phyloP scores from a whole-genome alignment of 306 rosid species.

The Ziziphus jujuba region DNA sequence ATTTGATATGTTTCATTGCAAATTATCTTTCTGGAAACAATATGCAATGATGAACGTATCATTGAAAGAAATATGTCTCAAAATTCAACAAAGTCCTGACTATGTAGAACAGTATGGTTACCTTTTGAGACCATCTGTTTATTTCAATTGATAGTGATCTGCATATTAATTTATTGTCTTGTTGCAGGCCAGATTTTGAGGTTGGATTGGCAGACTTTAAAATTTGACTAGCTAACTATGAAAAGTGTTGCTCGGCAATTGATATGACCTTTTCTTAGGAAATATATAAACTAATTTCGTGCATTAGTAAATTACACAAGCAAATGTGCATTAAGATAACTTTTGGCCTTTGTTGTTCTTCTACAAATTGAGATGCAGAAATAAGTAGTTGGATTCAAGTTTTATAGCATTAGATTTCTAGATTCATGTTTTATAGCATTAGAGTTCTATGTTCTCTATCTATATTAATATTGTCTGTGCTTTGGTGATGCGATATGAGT shows the following conservation, averaged over 20 bases:
- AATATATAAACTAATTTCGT: neutral
- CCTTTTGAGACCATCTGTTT: constrained; percentile 28
- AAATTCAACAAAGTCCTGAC: constrained; percentile 99
- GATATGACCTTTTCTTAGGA: neutral
- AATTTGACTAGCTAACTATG: constrained; percentile 79
- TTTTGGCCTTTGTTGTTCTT: neutral
- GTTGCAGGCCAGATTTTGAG: constrained; percentile 90
- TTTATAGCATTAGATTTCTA: neutral
- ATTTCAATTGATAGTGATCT: constrained; percentile 17
- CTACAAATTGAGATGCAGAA: neutral
- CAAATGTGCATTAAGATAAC: neutral
- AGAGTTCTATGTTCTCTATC: neutral
- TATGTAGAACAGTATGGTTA: constrained; percentile 94
- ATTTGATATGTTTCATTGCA: neutral
- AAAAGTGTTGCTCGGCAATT: constrained; percentile 27
- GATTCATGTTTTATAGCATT: too few species aligned
- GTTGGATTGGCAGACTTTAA: constrained; percentile 88
- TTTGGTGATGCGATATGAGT: neutral
- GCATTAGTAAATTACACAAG: neutral
- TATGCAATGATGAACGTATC: constrained; percentile 88
- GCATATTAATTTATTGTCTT: constrained; percentile 25
- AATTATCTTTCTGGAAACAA: constrained; percentile 93
- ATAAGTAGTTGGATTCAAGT: neutral
- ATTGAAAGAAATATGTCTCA: constrained; percentile 93
- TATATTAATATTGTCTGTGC: neutral